Evolutionary conservation across 768 basidiomycete genomes (phyloP).

Genomic region (Trametes elegans): DNA sequence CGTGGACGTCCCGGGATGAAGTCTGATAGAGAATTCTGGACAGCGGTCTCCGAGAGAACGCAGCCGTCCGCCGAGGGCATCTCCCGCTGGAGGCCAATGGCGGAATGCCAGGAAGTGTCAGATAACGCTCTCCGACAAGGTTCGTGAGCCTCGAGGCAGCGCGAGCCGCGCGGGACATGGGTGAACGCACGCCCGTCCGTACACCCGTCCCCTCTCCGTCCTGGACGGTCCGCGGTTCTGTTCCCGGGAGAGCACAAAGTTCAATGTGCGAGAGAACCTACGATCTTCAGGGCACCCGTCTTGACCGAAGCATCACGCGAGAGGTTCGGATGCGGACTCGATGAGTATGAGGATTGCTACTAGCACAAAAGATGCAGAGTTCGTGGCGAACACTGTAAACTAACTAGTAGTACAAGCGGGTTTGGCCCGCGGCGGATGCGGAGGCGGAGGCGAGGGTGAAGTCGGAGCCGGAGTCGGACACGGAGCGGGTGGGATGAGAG

Average conservation of each 20-base stretch:
- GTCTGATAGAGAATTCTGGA: constrained; percentile 6
- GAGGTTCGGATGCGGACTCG: background rate
- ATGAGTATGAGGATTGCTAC: background rate
- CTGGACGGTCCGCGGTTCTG: constrained; percentile 1
- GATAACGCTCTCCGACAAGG: background rate
- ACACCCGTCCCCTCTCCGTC: background rate
- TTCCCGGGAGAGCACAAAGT: background rate
- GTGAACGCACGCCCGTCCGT: background rate
- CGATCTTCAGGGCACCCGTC: background rate
- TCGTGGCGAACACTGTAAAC: background rate
- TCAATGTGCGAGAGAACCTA: no score
- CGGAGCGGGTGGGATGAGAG: background rate
- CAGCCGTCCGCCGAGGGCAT: background rate
- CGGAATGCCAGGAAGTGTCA: background rate
- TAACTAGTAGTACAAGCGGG: constrained; percentile 5
- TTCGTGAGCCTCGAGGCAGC: background rate
- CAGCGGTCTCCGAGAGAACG: background rate
- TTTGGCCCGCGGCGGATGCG: background rate
- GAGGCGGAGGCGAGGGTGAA: no score
- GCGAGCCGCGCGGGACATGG: background rate
- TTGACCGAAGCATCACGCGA: no score
- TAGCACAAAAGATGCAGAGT: background rate
- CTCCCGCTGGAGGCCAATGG: background rate
- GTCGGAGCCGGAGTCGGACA: background rate
- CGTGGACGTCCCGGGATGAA: constrained; percentile 4